Base-by-base conservation (phyloP, 2,329 filamentous ascomycete species). In the Ceratocystis destructans region DNA sequence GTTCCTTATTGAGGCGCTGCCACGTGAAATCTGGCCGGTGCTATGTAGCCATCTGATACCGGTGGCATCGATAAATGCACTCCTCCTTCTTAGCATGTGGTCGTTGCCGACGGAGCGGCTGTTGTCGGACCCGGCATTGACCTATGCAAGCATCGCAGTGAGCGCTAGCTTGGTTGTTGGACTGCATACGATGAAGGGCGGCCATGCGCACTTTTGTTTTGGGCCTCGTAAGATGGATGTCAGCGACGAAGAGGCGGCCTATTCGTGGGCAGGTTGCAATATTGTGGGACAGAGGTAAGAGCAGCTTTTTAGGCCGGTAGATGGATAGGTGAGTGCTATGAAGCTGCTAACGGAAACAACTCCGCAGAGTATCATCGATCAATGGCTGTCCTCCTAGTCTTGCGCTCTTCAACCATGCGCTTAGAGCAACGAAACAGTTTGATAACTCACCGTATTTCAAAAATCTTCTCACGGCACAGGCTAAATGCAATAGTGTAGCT, bases 201-300 rank as follows among this genome's bases (percentile, higher is more conserved):
- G 75, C 0, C 77, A 82, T 64, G 76, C 76, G 0, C 79, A 81
- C 68, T 81, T 80, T 65, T 75, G 75, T 50, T 75, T 79, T 12
- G 78, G 78, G 0, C 72, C 75, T 6, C 76, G 76, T 22, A 76
- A 76, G 28, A 75, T 77, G 61, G 75, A 74, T 1, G 76, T 78
- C 53, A 79, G 78, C 0, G 77, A 83, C 64, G 79, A 82, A 66
- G 80, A 83, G 67, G 81, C 81, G 1, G 75, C 77, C 0, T 79
- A 75, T 61, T 82, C 81, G 0, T 83, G 81, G 81, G 75, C 79
- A 1, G 79, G 79, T 1, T 80, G 79, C 68, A 82, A 80, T 28
- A 79, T 82, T 15, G 74, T 83, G 6, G 75, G 79, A 0, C 81
- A 83, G 68, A 77, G 77, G 79, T 80, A 70, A 2, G 71, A 25